Base-by-base conservation (phyloP, 441 rosid species). In the Populus hybrid region DNA sequence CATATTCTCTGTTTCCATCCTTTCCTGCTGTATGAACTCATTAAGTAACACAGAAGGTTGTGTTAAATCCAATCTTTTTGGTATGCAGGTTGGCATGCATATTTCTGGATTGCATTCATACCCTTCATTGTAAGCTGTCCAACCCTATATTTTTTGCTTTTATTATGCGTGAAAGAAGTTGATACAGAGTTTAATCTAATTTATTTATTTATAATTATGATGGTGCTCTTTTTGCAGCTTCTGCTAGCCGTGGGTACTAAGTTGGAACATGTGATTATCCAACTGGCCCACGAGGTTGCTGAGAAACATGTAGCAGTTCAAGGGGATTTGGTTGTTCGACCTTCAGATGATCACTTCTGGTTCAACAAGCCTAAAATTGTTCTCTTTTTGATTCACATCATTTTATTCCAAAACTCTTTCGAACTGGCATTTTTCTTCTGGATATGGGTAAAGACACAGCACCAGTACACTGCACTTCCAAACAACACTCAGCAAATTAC, bases 401-500 rank as follows among this genome's bases (percentile, higher is more conserved):
- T 91, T 81, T 95, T 94, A n/a, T 91, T 94, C 84, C 98, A 94
- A 76, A 94, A 94, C 77, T 87, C 98, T 9, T 94, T 94, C 40
- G 97, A 94, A 73, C 30, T 94, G n/a, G 94, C 97, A 26, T 90
- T 88, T 84, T 84, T 94, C 86, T 90, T 93, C 86, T 94, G 92
- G 88, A 88, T 93, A 68, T 85, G 84, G 90, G 98, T 93, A 85
- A 86, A 46, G 57, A 46, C 42, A 10, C 57, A 46, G 57, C 57
- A 46, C 57, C 57, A 46, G 20, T 4, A 14, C 57, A 46, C 57
- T 14, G 7, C 57, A 46, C 20, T 46, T 46, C 57, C 20, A 46
- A 46, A 46, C 57, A 14, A 46, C 57, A 46, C 1, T 12, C 57
- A 46, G 57, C 57, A 46, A 46, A 46, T 46, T 46, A 46, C 57